Percentiles rank a stretch among this genome's conserved stretches.
phyloP scores from a whole-genome alignment of 305 asterid genomes.

The Solanum hybrid region DNA sequence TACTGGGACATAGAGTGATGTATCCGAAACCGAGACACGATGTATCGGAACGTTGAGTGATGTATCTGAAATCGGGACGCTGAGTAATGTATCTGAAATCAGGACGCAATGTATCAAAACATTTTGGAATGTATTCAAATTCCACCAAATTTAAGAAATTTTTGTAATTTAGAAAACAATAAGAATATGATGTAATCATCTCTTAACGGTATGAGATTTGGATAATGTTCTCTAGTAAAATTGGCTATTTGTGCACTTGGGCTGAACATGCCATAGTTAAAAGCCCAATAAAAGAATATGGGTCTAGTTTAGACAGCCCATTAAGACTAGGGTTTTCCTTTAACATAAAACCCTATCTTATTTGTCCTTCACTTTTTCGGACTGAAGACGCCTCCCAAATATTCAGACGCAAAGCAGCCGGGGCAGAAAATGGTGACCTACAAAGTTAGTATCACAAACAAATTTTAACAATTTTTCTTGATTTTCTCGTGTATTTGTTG shows the following conservation, averaged over 20 bases:
- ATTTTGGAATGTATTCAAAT: neutral
- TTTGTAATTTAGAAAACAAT: neutral
- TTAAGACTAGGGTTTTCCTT: neutral
- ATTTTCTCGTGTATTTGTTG: neutral
- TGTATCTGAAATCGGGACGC: rapidly evolving
- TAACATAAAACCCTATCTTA: neutral
- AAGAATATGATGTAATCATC: too few relatives aligned
- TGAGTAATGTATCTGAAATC: too few relatives aligned
- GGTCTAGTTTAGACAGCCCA: neutral
- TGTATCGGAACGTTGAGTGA: too few relatives aligned
- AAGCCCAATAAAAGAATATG: neutral
- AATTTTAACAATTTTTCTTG: neutral
- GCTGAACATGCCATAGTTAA: neutral
- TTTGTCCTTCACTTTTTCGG: neutral
- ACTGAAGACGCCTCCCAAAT: neutral
- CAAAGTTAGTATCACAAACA: conserved; percentile 21
- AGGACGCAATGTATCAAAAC: rapidly evolving
- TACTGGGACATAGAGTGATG: too few relatives aligned
- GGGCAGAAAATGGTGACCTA: conserved; percentile 39
- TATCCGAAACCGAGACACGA: too few relatives aligned
- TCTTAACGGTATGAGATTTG: rapidly evolving
- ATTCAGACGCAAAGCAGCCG: neutral
- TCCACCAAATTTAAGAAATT: too few relatives aligned
- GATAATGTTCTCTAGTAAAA: neutral
- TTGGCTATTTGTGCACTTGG: neutral